Evolutionary conservation across 2,329 filamentous ascomycete species (phyloP).

Genomic region (Ustilaginoidea virens): DNA sequence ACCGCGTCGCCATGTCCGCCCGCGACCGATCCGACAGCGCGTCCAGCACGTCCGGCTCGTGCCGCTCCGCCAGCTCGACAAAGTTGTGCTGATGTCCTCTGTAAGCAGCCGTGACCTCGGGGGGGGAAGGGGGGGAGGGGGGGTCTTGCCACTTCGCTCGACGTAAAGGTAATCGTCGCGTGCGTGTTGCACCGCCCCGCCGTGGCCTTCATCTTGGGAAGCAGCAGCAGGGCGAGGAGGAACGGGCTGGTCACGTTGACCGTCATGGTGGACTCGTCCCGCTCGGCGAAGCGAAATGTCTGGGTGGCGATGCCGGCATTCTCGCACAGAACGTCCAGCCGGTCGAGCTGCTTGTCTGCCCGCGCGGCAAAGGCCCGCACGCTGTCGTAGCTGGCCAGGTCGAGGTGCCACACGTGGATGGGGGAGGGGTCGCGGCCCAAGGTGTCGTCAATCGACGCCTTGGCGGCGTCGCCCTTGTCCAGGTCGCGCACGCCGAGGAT

Average conservation of each 20-base stretch:
- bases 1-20: conserved; percentile 22
- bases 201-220: conserved; percentile 34
- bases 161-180: conserved; percentile 14
- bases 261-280: conserved; percentile 30
- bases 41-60: conserved; percentile 32
- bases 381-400: conserved; percentile 30
- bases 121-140: no score
- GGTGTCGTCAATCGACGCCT: conserved; percentile 17
- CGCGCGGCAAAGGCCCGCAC: conserved; percentile 27
- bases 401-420: conserved; percentile 34
- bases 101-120: no score
- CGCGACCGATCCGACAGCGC: conserved; percentile 39
- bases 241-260: conserved; percentile 39
- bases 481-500: conserved; percentile 21
- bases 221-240: conserved; percentile 29
- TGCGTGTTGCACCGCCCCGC: conserved; percentile 8
- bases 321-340: conserved; percentile 27
- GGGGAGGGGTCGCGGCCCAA: conserved; percentile 7
- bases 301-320: conserved; percentile 23
- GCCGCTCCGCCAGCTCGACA: conserved; percentile 26
- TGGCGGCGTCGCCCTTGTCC: conserved; percentile 19
- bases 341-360: conserved; percentile 18
- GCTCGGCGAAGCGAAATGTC: conserved; percentile 22
- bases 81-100: no score
- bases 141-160: conserved; percentile 14